phyloP scores from a whole-genome alignment of 2,329 filamentous ascomycete species.

The Malbranchea zuffiana region DNA sequence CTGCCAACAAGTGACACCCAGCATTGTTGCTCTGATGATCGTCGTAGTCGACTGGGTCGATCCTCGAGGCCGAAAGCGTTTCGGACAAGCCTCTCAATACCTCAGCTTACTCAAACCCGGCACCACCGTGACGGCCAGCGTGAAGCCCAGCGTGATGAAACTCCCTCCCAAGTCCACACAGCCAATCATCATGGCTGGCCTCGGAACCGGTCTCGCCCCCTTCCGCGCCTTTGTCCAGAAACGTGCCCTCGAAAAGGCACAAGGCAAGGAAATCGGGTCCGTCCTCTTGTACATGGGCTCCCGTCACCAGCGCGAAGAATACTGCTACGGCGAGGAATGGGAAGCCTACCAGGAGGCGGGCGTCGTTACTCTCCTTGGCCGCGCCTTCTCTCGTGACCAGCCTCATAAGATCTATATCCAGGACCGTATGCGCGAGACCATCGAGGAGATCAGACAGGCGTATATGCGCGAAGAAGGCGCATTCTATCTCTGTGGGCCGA shows the following conservation, averaged over 20 bases:
- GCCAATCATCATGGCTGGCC: constrained; percentile 95
- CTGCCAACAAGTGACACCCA: constrained; percentile 86
- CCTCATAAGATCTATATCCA: constrained; percentile 99
- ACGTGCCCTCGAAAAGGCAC: constrained; percentile 94
- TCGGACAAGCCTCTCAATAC: constrained; percentile 87
- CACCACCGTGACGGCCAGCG: constrained; percentile 75
- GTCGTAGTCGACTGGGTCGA: constrained; percentile 96
- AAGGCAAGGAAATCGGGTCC: constrained; percentile 85
- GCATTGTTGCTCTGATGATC: constrained; percentile 84
- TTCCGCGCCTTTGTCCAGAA: constrained; percentile 99
- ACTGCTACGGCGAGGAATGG: constrained; percentile 98
- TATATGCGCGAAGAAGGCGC: constrained; percentile 81
- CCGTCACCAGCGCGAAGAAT: constrained; percentile 95
- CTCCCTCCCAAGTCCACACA: constrained; percentile 77
- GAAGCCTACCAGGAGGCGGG: constrained; percentile 94
- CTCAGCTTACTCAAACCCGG: constrained; percentile 66
- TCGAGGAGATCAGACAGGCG: constrained; percentile 69
- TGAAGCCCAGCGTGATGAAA: constrained; percentile 99
- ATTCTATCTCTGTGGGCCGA: constrained; percentile 96
- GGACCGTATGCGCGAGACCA: constrained; percentile 86
- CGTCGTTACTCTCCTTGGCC: constrained; percentile 84
- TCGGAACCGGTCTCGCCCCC: constrained; percentile 95
- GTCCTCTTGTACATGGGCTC: constrained; percentile 95
- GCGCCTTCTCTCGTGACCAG: constrained; percentile 94
- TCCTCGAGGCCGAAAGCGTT: constrained; percentile 72